Conservation (phyloP, 2,329 filamentous ascomycete species). For the Fusarium sp. region DNA sequence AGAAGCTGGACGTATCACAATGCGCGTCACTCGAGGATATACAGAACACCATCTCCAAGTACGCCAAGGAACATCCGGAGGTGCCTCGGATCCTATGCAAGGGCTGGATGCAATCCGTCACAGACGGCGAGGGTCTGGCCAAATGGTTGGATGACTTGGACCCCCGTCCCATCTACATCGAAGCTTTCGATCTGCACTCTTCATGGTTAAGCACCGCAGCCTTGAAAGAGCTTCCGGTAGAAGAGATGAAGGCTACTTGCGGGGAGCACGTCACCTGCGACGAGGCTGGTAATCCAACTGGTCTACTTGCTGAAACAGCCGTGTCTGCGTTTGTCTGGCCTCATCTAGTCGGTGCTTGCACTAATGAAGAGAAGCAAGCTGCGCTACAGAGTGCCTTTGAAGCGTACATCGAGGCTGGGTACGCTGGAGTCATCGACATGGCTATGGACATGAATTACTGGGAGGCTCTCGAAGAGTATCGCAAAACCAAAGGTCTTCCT, state of each 20-base stretch:
- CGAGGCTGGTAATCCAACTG: constrained; percentile 55
- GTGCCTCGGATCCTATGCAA: constrained; percentile 59
- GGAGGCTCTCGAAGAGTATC: constrained; percentile 54
- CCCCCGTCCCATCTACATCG: constrained; percentile 62
- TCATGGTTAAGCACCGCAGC: constrained; percentile 63
- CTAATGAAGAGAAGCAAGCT: constrained; percentile 55
- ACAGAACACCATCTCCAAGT: constrained; percentile 52
- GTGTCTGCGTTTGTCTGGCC: constrained; percentile 62
- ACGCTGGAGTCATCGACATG: constrained; percentile 65
- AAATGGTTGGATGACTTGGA: constrained; percentile 59
- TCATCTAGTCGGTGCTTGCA: constrained; percentile 54
- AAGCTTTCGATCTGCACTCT: constrained; percentile 63
- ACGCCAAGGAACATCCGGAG: constrained; percentile 55
- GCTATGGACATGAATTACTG: constrained; percentile 64
- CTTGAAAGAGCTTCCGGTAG: constrained; percentile 57
- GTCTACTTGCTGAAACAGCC: constrained; percentile 59
- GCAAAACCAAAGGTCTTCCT: constrained; percentile 47
- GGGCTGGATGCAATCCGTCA: constrained; percentile 61
- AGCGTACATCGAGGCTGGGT: constrained; percentile 59
- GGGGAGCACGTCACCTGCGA: constrained; percentile 60
- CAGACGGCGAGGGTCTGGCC: constrained; percentile 52
- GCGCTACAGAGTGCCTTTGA: constrained; percentile 58
- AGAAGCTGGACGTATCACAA: constrained; percentile 57
- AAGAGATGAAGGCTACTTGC: constrained; percentile 54
- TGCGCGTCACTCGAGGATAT: constrained; percentile 60